phyloP scores from a whole-genome alignment of 805 yeast genomes.

The Grigorovia yakushimaensis region DNA sequence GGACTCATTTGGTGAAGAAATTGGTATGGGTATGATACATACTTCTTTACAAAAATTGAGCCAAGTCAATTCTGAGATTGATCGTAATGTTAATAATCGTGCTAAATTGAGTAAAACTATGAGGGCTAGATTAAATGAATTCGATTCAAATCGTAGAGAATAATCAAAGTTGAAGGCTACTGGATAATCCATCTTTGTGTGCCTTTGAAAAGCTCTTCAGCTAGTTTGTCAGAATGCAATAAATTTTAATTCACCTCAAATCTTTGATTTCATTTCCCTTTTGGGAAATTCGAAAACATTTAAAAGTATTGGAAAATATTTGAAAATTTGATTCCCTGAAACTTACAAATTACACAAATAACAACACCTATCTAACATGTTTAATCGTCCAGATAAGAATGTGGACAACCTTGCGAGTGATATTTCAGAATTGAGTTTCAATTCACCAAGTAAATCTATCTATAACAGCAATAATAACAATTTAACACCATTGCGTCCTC shows the following conservation, averaged over 20 bases:
- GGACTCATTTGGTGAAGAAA: constrained; percentile 69
- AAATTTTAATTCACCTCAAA: background rate
- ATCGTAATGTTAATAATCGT: constrained; percentile 36
- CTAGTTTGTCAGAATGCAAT: too few relatives aligned
- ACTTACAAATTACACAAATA: background rate
- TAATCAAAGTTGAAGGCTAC: constrained; percentile 9
- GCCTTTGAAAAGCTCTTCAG: too few relatives aligned
- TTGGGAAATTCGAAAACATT: background rate
- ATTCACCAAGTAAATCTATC: constrained; percentile 6
- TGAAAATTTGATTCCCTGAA: background rate
- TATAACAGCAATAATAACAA: constrained; percentile 1
- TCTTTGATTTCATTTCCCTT: background rate
- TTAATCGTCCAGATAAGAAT: constrained; percentile 21
- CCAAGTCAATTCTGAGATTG: constrained; percentile 15
- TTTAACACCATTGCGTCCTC: constrained; percentile 16
- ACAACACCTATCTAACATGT: constrained; percentile 9
- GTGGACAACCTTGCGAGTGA: constrained; percentile 28
- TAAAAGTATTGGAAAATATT: background rate
- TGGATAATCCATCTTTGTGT: too few relatives aligned
- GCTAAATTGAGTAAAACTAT: constrained; percentile 56
- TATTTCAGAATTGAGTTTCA: constrained; percentile 27
- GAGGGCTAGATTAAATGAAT: constrained; percentile 35
- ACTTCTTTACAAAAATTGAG: constrained; percentile 14
- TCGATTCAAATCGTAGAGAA: background rate
- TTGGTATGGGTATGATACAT: constrained; percentile 67